Base-by-base conservation (phyloP, 805 yeast genomes). In the Saccharomycodes ludwigii region DNA sequence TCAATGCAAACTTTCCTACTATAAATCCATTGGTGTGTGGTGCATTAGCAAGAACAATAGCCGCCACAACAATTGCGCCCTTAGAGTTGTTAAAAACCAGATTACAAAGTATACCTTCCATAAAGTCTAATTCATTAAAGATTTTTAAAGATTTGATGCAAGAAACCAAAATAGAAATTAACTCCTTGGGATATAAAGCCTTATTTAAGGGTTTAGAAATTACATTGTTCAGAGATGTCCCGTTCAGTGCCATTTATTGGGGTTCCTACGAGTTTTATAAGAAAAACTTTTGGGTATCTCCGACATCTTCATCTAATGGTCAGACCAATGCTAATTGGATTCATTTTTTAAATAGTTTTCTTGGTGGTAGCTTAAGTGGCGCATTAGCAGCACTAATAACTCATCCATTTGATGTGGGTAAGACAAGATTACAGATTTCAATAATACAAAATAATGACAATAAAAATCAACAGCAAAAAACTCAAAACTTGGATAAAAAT, bases 361-460 rank as follows among this genome's bases (percentile, higher is more conserved):
- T 80, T 3, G 71, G 91, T 8, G 98, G 98, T 0, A 79, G 88
- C 0, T 40, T 79, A 1, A 74, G 94, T 4, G 98, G 98, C 1
- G 54, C 79, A 1, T 57, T 81, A 4, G 95, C 96, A 0, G 95
- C 97, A 1, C 43, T 88, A 2, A 59, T 69, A 25, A 91, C 98
- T 2, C 85, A 93, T 35, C 97, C 98, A 1, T 91, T 91, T 46
- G 98, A 91, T 52, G 98, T 91, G 7, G 97, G 96, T 4, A 91
- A 91, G 48, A 91, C 98, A 4, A 65, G 97, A 45, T 61, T 83
- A 37, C 98, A 91, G 54, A 67, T 82, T 4, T 59, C 68, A n/a
- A 52, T 39, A 35, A 40, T 40, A 48, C 43, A 20, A 18, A 36
- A 36, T 13, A 34, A 42, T 2, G 9, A 11, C 6, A 30, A 25